Conservation (phyloP, 2,329 filamentous ascomycete genomes). For the Venturia oleaginea region DNA sequence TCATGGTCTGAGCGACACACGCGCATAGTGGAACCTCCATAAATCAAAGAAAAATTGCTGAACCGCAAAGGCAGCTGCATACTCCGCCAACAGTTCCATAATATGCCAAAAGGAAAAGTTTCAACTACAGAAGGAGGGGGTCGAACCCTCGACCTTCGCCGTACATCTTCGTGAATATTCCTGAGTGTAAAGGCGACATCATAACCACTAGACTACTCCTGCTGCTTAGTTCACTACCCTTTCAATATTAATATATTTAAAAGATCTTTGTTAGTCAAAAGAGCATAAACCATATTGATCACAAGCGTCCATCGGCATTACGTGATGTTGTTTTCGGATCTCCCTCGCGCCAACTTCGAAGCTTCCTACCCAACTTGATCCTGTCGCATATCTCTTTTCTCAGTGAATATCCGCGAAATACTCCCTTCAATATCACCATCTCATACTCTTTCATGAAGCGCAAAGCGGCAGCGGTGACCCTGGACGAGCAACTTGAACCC, state of each 20-base stretch:
- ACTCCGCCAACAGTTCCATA: too few relatives aligned
- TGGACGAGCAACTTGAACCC: background rate
- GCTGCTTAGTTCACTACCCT: too few relatives aligned
- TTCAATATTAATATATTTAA: too few relatives aligned
- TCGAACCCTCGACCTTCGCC: constrained; percentile 13
- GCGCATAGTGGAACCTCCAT: background rate
- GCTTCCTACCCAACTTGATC: background rate
- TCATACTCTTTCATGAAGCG: background rate
- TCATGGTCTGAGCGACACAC: background rate
- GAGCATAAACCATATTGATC: too few relatives aligned
- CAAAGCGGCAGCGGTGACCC: background rate
- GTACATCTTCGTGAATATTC: background rate
- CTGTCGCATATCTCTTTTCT: too few relatives aligned
- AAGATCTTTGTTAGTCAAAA: too few relatives aligned
- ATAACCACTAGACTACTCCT: constrained; percentile 14
- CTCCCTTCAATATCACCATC: too few relatives aligned
- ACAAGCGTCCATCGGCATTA: background rate
- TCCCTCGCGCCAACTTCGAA: background rate
- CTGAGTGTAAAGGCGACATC: constrained; percentile 11
- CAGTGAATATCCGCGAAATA: too few relatives aligned
- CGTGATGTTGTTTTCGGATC: background rate
- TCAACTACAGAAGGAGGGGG: constrained; percentile 8
- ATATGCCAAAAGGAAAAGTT: too few relatives aligned
- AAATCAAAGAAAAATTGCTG: background rate
- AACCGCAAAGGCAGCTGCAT: too few relatives aligned